phyloP scores from a whole-genome alignment of 2,329 filamentous ascomycete species.

The Fusarium tuaranense region DNA sequence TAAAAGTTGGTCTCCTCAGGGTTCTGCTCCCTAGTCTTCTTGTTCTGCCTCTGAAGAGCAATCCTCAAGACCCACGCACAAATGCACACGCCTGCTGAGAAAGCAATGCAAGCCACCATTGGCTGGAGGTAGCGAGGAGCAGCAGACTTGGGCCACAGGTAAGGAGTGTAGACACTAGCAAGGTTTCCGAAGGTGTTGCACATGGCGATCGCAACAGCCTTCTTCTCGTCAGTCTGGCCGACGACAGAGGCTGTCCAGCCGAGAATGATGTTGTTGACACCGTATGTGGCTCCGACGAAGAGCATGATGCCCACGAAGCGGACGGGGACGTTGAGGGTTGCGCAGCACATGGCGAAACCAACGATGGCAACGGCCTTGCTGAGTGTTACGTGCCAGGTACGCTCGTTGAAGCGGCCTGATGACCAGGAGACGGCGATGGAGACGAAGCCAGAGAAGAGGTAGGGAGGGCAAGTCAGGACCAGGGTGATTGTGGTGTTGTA shows the following conservation, averaged over 20 bases:
- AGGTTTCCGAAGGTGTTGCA: conserved; percentile 35
- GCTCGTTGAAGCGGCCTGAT: conserved; percentile 37
- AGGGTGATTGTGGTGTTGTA: conserved; percentile 62
- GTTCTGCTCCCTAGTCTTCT: conserved; percentile 43
- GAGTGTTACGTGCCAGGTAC: conserved; percentile 27
- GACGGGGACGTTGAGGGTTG: conserved; percentile 35
- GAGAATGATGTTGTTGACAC: conserved; percentile 57
- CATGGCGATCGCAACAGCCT: conserved; percentile 55
- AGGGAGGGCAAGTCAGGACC: conserved; percentile 63
- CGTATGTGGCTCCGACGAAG: conserved; percentile 52
- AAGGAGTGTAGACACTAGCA: conserved; percentile 37
- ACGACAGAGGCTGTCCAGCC: conserved; percentile 56
- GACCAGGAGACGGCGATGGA: conserved; percentile 38
- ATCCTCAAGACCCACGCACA: conserved; percentile 52
- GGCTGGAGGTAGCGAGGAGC: conserved; percentile 23
- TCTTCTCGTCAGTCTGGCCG: conserved; percentile 61
- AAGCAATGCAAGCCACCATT: conserved; percentile 36
- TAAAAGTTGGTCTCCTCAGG: conserved; percentile 44
- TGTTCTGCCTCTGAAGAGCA: conserved; percentile 51
- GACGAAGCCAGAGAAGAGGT: conserved; percentile 54
- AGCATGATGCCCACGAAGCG: conserved; percentile 49
- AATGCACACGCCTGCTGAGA: conserved; percentile 50
- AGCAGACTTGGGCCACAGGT: conserved; percentile 32
- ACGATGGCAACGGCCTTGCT: conserved; percentile 54
- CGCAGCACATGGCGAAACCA: conserved; percentile 38